These are phyloP conservation scores for Pseudogymnoascus sp. DNA, from an alignment of 2,329 filamentous ascomycete genomes.

Conservation along the genomic window DNA sequence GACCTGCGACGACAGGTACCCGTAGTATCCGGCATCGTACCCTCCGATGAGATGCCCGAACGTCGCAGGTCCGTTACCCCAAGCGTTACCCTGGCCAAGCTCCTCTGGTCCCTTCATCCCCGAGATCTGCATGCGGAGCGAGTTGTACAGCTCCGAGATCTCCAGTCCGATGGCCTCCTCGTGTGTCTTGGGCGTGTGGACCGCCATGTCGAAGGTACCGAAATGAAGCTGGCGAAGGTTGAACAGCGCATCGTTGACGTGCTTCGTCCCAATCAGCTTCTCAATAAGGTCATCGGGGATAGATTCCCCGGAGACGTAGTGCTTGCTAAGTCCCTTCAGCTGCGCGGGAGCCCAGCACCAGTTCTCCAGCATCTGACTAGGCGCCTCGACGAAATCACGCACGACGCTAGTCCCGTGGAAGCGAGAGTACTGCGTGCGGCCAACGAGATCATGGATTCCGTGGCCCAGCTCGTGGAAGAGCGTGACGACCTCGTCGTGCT, in stretches of 20 bases:
- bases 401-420: conserved; percentile 63
- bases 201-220: conserved; percentile 76
- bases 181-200: conserved; percentile 65
- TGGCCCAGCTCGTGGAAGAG: conserved; percentile 73
- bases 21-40: conserved; percentile 81
- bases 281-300: conserved; percentile 70
- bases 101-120: conserved; percentile 69
- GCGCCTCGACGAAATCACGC: conserved; percentile 64
- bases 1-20: conserved; percentile 66
- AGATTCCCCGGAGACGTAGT: conserved; percentile 62
- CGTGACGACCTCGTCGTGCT: conserved; percentile 77
- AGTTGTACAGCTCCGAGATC: conserved; percentile 62
- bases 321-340: conserved; percentile 60
- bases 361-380: conserved; percentile 68
- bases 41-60: conserved; percentile 79
- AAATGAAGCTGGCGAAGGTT: conserved; percentile 75
- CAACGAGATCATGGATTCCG: conserved; percentile 63
- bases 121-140: conserved; percentile 62
- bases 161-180: conserved; percentile 61
- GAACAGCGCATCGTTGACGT: conserved; percentile 73
- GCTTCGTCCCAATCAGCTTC: conserved; percentile 68
- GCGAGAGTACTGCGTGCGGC: conserved; percentile 53
- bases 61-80: conserved; percentile 72
- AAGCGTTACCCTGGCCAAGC: conserved; percentile 52
- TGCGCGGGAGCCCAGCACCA: conserved; percentile 66